These are phyloP conservation scores for Candida coquimbonensis DNA, from an alignment of 805 yeast genomes.

Conservation along the genomic window DNA sequence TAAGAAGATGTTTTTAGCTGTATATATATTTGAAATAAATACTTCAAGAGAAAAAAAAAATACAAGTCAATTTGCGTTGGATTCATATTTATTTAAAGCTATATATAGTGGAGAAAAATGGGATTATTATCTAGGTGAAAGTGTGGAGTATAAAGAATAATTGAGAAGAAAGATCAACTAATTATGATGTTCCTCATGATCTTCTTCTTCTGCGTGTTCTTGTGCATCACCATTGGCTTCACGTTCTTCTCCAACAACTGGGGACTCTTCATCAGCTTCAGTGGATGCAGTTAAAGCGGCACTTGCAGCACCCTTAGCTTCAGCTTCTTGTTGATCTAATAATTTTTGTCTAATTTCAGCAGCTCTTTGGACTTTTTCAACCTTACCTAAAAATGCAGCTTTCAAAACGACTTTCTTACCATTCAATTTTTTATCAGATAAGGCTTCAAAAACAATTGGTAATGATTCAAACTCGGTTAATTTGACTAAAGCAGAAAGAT, in stretches of 20 bases:
- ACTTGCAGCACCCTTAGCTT: constrained; percentile 11
- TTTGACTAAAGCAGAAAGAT: constrained; percentile 46
- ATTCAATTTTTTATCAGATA: constrained; percentile 31
- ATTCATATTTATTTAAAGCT: no score
- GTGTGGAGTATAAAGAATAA: no score
- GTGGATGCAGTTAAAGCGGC: background rate
- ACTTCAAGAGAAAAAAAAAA: no score
- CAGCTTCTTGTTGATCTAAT: constrained; percentile 10
- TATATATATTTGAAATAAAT: no score
- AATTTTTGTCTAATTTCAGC: constrained; percentile 21
- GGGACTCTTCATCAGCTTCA: background rate
- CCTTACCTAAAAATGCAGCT: constrained; percentile 36
- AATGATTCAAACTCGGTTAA: constrained; percentile 36
- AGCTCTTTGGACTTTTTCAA: constrained; percentile 37
- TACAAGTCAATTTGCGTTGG: no score
- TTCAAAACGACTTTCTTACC: constrained; percentile 30
- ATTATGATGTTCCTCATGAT: no score
- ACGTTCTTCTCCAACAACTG: background rate
- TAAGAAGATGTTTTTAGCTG: no score
- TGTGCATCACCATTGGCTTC: background rate
- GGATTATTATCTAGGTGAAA: no score
- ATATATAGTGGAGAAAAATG: no score
- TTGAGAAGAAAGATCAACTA: no score
- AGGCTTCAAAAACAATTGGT: constrained; percentile 34
- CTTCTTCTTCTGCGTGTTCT: background rate